phyloP scores from a whole-genome alignment of 805 yeast genomes.

The Tetrapisispora arboricola region DNA sequence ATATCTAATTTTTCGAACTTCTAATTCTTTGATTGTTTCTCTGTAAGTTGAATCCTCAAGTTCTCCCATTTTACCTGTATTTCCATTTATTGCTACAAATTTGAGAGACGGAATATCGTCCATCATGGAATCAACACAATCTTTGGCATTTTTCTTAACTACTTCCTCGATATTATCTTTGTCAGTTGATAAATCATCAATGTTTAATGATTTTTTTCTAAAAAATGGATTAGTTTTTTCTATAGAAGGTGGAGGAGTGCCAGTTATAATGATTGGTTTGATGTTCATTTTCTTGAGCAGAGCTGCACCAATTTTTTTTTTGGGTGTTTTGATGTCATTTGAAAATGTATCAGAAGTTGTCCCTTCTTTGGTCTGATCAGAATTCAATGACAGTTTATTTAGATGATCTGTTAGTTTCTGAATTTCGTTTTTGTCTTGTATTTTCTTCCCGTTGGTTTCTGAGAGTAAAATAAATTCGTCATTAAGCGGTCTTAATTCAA shows the following conservation, averaged over 20 bases:
- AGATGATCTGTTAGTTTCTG: slow-evolving; percentile 2
- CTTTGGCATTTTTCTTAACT: background rate
- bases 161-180: background rate
- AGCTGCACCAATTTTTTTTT: slow-evolving; percentile 29
- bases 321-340: slow-evolving; percentile 1
- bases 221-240: slow-evolving; percentile 14
- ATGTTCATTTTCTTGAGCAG: slow-evolving; percentile 34
- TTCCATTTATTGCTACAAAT: background rate
- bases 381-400: background rate
- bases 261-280: slow-evolving; percentile 30
- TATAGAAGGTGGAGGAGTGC: slow-evolving; percentile 20
- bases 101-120: background rate
- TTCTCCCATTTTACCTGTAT: too few species aligned
- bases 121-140: too few species aligned
- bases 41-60: background rate
- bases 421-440: background rate
- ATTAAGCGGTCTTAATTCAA: slow-evolving; percentile 12
- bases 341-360: background rate
- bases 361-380: background rate
- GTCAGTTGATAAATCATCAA: background rate
- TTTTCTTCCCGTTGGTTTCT: background rate
- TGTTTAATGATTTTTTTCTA: background rate
- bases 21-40: slow-evolving; percentile 6
- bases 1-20: slow-evolving; percentile 8
- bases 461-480: background rate